Percentiles rank a stretch among this genome's conserved stretches.
These are phyloP conservation scores for Talaromyces sp. DNA, from an alignment of 2,329 filamentous ascomycete genomes.

Conservation along the genomic window DNA sequence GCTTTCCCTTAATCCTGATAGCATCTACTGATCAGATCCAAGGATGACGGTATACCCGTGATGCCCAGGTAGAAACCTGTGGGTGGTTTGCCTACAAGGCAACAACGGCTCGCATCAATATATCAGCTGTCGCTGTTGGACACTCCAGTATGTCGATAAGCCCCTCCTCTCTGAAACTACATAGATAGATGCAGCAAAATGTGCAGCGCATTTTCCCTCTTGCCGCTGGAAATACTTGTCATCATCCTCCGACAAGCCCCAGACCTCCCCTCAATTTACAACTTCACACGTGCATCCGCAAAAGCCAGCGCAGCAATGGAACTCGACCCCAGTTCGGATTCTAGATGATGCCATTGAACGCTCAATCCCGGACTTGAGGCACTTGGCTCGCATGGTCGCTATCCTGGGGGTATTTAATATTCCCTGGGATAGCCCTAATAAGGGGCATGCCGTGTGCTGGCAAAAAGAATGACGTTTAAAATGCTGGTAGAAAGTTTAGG, in stretches of 20 bases:
- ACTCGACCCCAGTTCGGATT: neutral
- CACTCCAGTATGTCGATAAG: neutral
- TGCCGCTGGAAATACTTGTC: neutral
- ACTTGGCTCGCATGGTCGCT: neutral
- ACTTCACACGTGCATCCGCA: constrained; percentile 1
- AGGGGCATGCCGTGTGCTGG: neutral
- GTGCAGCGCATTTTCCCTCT: neutral
- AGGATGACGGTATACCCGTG: neutral
- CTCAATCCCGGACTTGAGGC: neutral
- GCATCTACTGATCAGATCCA: neutral
- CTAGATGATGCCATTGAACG: neutral
- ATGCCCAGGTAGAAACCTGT: neutral
- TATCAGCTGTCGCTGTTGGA: neutral
- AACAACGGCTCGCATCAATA: neutral
- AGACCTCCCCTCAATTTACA: neutral
- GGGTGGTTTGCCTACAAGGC: neutral
- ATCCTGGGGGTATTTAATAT: neutral
- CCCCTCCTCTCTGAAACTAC: neutral
- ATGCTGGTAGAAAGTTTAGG: neutral
- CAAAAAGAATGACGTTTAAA: neutral
- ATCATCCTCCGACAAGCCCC: constrained; percentile 11
- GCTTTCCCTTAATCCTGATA: neutral
- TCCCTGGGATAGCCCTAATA: neutral
- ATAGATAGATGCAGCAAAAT: neutral
- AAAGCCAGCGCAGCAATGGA: constrained; percentile 8